Evolutionary conservation across 2,329 filamentous ascomycete species (phyloP), one percentile per base, ranked within the genome.

Genomic region (Endothia cerciana): DNA sequence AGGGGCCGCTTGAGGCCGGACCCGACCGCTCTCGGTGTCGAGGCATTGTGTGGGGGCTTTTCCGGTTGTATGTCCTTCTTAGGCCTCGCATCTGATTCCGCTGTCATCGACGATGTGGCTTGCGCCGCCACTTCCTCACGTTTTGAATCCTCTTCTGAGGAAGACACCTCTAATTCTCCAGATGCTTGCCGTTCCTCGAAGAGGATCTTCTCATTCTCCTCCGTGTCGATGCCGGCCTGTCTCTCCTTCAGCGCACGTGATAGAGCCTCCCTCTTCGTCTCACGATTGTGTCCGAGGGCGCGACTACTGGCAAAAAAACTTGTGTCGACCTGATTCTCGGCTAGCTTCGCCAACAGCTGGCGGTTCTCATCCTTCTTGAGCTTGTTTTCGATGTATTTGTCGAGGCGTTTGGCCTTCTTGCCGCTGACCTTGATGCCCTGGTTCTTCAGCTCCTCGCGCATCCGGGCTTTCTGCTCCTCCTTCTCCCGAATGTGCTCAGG

Each of bases 311-410:
- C 84, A 68, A 97, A 90, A 25, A 93, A 80, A 68, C 86, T 92
- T 1, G 92, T 97, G 75, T 98, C 94, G 70, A 95, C 86, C 73
- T 91, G 93, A 63, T 87, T 85, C 68, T 87, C 84, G 22, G 92
- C 91, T 33, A 99, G 84, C 75, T 95, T 94, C 74, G 91, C 91
- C 72, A 98, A 83, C 38, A 99, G 81, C 65, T 89, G 91, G 36
- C 92, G 83, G 73, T 92, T 97, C 77, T 98, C 94, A 74, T 99
- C 95, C 77, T 97, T 97, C 77, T 89, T 91, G 56, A 99, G 82
- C 83, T 99, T 99, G 66, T 86, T 95, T 73, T 98, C 94, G 70
- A 90, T 88, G 74, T 89, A 90, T 73, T 90, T 90, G 69, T 89
- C 87, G 47, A 90, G 74, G 1, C 88, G 82, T 78, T 90, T 89